phyloP scores from a whole-genome alignment of 2,329 filamentous ascomycete genomes.

The Cercospora sojina region DNA sequence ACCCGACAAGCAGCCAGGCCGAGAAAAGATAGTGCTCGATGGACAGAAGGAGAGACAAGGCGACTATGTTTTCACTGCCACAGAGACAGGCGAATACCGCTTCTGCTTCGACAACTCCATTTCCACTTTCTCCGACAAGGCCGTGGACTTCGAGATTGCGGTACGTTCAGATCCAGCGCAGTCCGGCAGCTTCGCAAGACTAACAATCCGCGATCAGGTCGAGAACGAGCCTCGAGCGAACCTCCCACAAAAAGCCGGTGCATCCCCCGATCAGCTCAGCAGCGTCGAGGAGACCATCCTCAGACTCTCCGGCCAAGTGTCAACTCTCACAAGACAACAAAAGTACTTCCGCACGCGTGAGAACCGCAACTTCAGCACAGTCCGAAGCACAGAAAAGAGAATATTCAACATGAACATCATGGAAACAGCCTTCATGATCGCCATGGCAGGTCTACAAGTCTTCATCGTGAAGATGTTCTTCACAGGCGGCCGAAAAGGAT shows the following conservation, averaged over 20 bases:
- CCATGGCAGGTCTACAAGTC: conserved; percentile 94
- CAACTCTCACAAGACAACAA: conserved; percentile 92
- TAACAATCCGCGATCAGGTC: conserved; percentile 58
- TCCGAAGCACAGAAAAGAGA: conserved; percentile 88
- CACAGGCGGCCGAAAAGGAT: conserved; percentile 74
- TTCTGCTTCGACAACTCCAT: conserved; percentile 99
- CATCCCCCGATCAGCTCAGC: conserved; percentile 82
- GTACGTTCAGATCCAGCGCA: conserved; percentile 52
- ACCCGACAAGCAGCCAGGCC: conserved; percentile 54
- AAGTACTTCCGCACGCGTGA: conserved; percentile 99
- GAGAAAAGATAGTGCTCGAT: conserved; percentile 74
- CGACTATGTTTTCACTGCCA: conserved; percentile 96
- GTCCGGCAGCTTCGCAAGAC: background rate
- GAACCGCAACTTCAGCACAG: conserved; percentile 98
- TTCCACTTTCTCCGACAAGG: conserved; percentile 96
- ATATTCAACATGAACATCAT: conserved; percentile 98
- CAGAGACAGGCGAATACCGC: conserved; percentile 80
- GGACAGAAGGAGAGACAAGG: conserved; percentile 91
- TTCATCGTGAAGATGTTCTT: conserved; percentile 99
- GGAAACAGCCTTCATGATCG: conserved; percentile 85
- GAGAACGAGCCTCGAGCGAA: conserved; percentile 82
- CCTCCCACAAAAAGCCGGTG: conserved; percentile 84
- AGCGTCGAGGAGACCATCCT: conserved; percentile 90
- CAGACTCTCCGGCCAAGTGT: conserved; percentile 89
- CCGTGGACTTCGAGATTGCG: conserved; percentile 96